A percentile compares a stretch with the other conserved stretches of the same genome.
phyloP scores from a whole-genome alignment of 306 rosid species.

The Acacia confusa region DNA sequence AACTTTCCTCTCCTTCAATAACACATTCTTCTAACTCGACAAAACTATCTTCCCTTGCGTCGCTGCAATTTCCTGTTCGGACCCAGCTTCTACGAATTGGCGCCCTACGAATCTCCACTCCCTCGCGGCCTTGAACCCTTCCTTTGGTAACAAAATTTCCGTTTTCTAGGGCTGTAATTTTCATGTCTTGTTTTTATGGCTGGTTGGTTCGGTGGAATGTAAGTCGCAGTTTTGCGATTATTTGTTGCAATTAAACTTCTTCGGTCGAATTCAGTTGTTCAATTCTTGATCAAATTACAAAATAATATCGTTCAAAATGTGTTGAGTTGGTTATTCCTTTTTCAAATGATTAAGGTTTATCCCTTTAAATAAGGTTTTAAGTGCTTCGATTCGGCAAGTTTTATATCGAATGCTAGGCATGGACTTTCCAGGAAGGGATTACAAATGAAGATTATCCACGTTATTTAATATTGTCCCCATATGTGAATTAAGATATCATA shows the following conservation, averaged over 20 bases:
- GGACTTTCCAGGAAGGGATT: neutral
- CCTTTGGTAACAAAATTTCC: constrained; percentile 42
- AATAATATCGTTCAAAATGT: neutral
- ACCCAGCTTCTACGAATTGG: constrained; percentile 38
- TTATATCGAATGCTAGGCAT: neutral
- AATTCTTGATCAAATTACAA: neutral
- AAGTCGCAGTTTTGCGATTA: neutral
- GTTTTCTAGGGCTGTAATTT: neutral
- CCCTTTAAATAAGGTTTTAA: neutral
- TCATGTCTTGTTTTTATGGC: neutral
- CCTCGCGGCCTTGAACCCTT: constrained; percentile 41
- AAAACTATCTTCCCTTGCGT: constrained; percentile 33
- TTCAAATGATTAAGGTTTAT: neutral
- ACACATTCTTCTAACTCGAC: constrained; percentile 26
- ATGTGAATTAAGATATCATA: too few relatives aligned
- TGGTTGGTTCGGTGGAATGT: neutral
- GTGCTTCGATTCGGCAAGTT: neutral
- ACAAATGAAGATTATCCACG: neutral
- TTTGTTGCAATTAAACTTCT: neutral
- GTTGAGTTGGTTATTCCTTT: neutral
- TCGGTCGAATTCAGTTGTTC: neutral
- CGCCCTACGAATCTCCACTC: constrained; percentile 23
- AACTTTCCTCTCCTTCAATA: constrained; percentile 12
- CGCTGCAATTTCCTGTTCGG: constrained; percentile 45
- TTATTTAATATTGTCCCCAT: too few relatives aligned